A percentile compares a stretch with the other conserved stretches of the same genome.
Conservation (phyloP, 2,329 filamentous ascomycete genomes). For the Pseudogymnoascus verrucosus region DNA sequence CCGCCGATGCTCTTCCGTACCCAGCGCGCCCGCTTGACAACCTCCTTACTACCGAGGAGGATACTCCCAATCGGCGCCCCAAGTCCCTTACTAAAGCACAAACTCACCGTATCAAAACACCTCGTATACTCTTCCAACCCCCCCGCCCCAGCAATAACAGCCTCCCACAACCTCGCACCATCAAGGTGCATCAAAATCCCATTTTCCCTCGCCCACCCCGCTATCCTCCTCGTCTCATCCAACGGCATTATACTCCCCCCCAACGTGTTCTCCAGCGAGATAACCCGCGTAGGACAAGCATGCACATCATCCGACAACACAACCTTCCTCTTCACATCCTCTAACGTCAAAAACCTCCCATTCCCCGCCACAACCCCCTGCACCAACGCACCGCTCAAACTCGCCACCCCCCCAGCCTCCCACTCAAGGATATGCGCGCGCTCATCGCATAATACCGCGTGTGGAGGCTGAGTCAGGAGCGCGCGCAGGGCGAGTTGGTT, state of each 20-base stretch:
- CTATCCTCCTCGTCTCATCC: conserved; percentile 59
- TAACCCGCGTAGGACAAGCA: conserved; percentile 69
- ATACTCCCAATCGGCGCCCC: conserved; percentile 75
- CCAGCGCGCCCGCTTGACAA: conserved; percentile 56
- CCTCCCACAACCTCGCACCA: conserved; percentile 76
- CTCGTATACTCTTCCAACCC: conserved; percentile 58
- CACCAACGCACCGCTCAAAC: conserved; percentile 62
- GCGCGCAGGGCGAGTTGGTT: conserved; percentile 79
- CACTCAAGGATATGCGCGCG: conserved; percentile 68
- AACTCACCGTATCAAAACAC: conserved; percentile 64
- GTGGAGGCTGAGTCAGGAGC: conserved; percentile 70
- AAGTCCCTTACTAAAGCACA: conserved; percentile 77
- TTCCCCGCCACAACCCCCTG: conserved; percentile 61
- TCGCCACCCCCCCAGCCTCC: conserved; percentile 59
- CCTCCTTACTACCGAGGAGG: conserved; percentile 43
- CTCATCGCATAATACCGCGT: conserved; percentile 71
- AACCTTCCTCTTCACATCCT: conserved; percentile 59
- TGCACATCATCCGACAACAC: conserved; percentile 64
- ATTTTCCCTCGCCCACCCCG: conserved; percentile 56
- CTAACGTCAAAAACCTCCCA: conserved; percentile 43
- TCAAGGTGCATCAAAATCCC: conserved; percentile 67
- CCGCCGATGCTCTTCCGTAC: conserved; percentile 75
- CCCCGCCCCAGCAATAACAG: conserved; percentile 61
- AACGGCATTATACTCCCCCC: conserved; percentile 72
- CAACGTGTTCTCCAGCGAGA: conserved; percentile 80